phyloP scores from a whole-genome alignment of 805 yeast genomes.

The Saturnispora bothae region DNA sequence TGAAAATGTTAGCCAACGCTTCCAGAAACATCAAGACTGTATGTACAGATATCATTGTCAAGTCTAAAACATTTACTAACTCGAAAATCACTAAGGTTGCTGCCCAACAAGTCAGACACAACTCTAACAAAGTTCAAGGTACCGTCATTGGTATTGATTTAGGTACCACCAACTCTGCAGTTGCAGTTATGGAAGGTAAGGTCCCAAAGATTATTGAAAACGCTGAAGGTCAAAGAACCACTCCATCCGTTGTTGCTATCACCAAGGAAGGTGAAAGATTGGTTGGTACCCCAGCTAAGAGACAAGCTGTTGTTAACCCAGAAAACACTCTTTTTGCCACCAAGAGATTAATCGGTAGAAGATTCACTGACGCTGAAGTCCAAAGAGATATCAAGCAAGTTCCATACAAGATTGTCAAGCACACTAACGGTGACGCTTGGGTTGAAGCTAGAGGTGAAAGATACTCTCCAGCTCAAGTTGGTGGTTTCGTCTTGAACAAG shows the following conservation, averaged over 20 bases:
- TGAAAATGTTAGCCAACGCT: constrained; percentile 25
- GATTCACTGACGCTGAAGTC: constrained; percentile 57
- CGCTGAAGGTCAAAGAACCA: constrained; percentile 70
- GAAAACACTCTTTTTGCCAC: constrained; percentile 75
- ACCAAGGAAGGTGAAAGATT: constrained; percentile 33
- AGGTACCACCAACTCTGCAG: constrained; percentile 84
- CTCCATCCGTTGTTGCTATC: constrained; percentile 71
- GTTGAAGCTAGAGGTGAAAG: constrained; percentile 36
- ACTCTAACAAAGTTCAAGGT: constrained; percentile 29
- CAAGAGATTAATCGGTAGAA: constrained; percentile 69
- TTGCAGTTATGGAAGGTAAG: constrained; percentile 60
- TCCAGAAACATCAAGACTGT: constrained; percentile 27
- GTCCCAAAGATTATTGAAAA: constrained; percentile 60
- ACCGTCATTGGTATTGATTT: constrained; percentile 69
- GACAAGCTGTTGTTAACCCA: constrained; percentile 69
- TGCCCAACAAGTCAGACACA: constrained; percentile 24
- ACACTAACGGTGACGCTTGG: constrained; percentile 63
- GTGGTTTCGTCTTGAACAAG: constrained; percentile 73
- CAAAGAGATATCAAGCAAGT: constrained; percentile 53
- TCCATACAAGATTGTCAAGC: constrained; percentile 53
- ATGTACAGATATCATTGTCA: constrained; percentile 10
- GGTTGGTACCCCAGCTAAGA: constrained; percentile 63
- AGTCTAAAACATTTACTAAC: not conserved
- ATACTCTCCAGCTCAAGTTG: constrained; percentile 62
- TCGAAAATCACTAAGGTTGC: constrained; percentile 4